These are phyloP conservation scores for Mycena amicta DNA, from an alignment of 768 basidiomycete genomes.

Conservation along the genomic window DNA sequence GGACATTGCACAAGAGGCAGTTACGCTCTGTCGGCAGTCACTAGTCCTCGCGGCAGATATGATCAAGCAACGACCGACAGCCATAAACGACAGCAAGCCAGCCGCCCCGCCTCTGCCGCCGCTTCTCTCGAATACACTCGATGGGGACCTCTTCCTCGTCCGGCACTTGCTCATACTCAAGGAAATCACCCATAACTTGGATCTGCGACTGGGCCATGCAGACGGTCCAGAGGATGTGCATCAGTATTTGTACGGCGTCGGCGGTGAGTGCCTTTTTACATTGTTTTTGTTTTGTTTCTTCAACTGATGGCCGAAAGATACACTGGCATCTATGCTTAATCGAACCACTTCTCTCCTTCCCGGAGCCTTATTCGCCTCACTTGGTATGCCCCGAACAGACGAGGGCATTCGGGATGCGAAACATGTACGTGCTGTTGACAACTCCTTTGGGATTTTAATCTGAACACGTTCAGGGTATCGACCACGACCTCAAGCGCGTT, in stretches of 20 bases:
- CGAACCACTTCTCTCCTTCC: slow-evolving; percentile 64
- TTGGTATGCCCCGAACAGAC: slow-evolving; percentile 63
- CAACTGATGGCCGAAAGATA: slow-evolving; percentile 41
- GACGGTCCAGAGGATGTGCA: slow-evolving; percentile 35
- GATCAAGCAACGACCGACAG: slow-evolving; percentile 41
- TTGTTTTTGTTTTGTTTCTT: slow-evolving; percentile 3
- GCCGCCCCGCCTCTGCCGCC: neutral
- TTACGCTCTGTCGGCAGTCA: slow-evolving; percentile 80
- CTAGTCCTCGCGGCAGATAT: slow-evolving; percentile 72
- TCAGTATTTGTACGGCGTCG: slow-evolving; percentile 43
- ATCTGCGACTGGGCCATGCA: slow-evolving; percentile 52
- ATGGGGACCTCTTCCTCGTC: slow-evolving; percentile 86
- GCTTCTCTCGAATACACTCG: slow-evolving; percentile 41
- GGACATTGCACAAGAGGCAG: slow-evolving; percentile 94
- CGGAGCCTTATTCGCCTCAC: slow-evolving; percentile 67
- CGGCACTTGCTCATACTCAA: slow-evolving; percentile 90
- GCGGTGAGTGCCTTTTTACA: slow-evolving; percentile 43
- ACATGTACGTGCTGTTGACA: slow-evolving; percentile 56
- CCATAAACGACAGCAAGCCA: slow-evolving; percentile 9
- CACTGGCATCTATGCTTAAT: slow-evolving; percentile 60
- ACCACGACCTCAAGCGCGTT: slow-evolving; percentile 78
- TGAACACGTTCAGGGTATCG: slow-evolving; percentile 68
- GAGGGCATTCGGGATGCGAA: slow-evolving; percentile 73
- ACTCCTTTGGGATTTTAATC: neutral
- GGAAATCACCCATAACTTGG: slow-evolving; percentile 81